A percentile compares a stretch with the other conserved stretches of the same genome.
These are phyloP conservation scores for Chaetomium cochliodes DNA, from an alignment of 495 filamentous ascomycete genomes.

Conservation along the genomic window DNA sequence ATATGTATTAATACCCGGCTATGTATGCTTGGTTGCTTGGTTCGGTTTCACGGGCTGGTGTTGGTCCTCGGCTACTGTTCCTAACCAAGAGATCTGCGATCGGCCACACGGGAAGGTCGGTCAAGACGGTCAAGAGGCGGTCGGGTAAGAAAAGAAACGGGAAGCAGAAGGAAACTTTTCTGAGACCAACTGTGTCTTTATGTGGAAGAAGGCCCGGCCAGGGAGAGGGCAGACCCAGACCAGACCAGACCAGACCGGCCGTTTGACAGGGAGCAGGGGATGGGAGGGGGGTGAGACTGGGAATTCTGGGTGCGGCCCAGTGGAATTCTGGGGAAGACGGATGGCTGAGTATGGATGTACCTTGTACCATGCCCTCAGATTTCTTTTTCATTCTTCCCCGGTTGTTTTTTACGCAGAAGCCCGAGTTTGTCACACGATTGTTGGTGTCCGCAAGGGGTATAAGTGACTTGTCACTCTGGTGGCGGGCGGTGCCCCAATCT, in stretches of 20 bases:
- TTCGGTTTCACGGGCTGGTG: slow-evolving; percentile 17
- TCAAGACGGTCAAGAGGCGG: slow-evolving; percentile 18
- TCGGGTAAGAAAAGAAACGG: slow-evolving; percentile 21
- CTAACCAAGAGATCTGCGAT: slow-evolving; percentile 13
- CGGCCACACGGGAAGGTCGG: slow-evolving; percentile 12
- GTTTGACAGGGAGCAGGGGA: slow-evolving; percentile 19
- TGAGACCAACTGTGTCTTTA: slow-evolving; percentile 23
- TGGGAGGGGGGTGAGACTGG: slow-evolving; percentile 15
- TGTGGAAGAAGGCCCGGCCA: slow-evolving; percentile 25
- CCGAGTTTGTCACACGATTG: slow-evolving; percentile 16
- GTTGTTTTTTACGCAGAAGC: slow-evolving; percentile 6
- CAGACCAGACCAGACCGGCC: slow-evolving; percentile 17
- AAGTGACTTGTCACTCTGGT: slow-evolving; percentile 3
- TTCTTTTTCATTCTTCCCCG: slow-evolving; percentile 8
- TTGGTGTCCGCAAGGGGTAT: slow-evolving; percentile 12
- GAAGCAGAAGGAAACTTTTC: slow-evolving; percentile 14
- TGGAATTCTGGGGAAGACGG: slow-evolving; percentile 29
- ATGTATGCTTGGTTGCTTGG: neutral
- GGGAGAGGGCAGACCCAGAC: slow-evolving; percentile 18
- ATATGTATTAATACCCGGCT: slow-evolving; percentile 28
- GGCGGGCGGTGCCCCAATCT: neutral
- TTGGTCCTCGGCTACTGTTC: slow-evolving; percentile 10
- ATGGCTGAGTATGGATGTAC: slow-evolving; percentile 20
- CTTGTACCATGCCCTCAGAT: slow-evolving; percentile 17
- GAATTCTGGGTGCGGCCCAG: slow-evolving; percentile 22